Conservation (phyloP, 192 early-diverging fungal genomes). For the Coemansia sp. region DNA sequence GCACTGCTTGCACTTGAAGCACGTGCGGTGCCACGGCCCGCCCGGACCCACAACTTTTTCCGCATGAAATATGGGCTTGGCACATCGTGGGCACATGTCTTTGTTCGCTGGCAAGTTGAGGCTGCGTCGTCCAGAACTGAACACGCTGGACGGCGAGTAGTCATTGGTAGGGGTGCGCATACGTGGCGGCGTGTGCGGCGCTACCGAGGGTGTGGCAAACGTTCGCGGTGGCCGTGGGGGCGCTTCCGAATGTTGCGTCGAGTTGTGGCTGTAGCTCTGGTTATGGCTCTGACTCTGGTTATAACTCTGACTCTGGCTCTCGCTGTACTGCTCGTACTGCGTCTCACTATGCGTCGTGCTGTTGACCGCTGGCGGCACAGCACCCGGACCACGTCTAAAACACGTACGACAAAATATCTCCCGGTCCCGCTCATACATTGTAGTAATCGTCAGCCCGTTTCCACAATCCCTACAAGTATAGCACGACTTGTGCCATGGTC, state of each 20-base stretch:
- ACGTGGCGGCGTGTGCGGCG: slow-evolving; percentile 23
- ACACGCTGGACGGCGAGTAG: slow-evolving; percentile 52
- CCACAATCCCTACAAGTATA: slow-evolving; percentile 46
- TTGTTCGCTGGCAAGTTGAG: slow-evolving; percentile 36
- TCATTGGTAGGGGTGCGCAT: background rate
- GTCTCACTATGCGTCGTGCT: slow-evolving; percentile 2
- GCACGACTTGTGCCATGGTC: slow-evolving; percentile 50
- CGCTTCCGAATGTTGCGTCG: background rate
- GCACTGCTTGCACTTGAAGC: slow-evolving; percentile 56
- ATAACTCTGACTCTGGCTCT: background rate
- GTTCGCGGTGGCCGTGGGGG: background rate
- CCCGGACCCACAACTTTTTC: slow-evolving; percentile 56
- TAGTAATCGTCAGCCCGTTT: slow-evolving; percentile 27
- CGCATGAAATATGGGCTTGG: slow-evolving; percentile 52
- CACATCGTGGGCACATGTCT: slow-evolving; percentile 55
- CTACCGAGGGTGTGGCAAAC: background rate
- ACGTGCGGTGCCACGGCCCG: slow-evolving; percentile 54
- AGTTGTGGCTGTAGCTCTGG: background rate
- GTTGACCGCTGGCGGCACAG: slow-evolving; percentile 9
- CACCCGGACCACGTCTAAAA: slow-evolving; percentile 22
- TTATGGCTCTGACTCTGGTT: background rate
- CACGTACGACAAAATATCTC: slow-evolving; percentile 54
- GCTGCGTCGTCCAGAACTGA: slow-evolving; percentile 38
- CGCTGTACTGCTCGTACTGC: background rate
- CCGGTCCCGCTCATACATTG: slow-evolving; percentile 42